Evolutionary conservation across 75 land plant species (phyloP).

Genomic region (Larix kaempferi): DNA sequence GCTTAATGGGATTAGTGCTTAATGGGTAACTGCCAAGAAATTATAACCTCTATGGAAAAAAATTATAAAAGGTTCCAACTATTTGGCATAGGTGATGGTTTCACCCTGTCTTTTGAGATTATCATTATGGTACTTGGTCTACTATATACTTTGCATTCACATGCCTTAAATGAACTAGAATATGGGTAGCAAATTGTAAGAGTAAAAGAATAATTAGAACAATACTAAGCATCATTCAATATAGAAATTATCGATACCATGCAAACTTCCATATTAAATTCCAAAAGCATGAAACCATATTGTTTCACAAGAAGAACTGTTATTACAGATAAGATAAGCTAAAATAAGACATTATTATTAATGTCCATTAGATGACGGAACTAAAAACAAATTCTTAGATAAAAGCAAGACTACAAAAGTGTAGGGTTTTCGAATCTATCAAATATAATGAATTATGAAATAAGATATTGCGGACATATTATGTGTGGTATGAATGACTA

Average conservation of each 20-base stretch:
- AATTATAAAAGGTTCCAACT: constrained; percentile 61
- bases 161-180: not conserved
- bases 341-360: no score
- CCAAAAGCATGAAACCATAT: constrained; percentile 46
- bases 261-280: constrained; percentile 42
- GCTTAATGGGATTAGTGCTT: not conserved
- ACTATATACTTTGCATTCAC: not conserved
- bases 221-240: constrained; percentile 53
- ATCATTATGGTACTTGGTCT: constrained; percentile 62
- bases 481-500: no score
- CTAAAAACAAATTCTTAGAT: no score
- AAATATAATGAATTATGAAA: no score
- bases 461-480: not conserved
- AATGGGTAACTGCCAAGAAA: constrained; percentile 39
- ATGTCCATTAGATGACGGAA: no score
- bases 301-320: not conserved
- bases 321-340: no score
- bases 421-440: no score
- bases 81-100: constrained; percentile 62
- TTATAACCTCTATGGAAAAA: constrained; percentile 28
- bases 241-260: constrained; percentile 61
- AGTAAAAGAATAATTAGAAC: not conserved
- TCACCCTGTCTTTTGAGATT: constrained; percentile 62
- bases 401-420: no score
- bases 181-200: not conserved